A percentile compares a stretch with the other conserved stretches of the same genome.
Conservation (phyloP, 768 basidiomycete species). For the Leccinellum albellum region DNA sequence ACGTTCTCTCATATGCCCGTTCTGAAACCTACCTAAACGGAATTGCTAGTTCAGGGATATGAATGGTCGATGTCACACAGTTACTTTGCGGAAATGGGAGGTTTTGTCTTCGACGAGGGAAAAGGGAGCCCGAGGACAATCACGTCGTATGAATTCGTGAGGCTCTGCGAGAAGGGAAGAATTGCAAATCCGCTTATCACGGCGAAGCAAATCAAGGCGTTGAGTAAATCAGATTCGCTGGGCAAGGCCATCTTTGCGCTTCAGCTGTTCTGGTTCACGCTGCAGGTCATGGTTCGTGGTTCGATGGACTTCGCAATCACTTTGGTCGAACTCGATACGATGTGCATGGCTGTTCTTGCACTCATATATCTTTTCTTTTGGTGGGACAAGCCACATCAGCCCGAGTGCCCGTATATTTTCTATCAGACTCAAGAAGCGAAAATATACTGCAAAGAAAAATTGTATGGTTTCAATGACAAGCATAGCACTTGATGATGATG, state of each 20-base stretch:
- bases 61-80: slow-evolving; percentile 2
- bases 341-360: neutral
- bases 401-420: neutral
- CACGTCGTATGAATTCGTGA: neutral
- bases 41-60: neutral
- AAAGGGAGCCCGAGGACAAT: neutral
- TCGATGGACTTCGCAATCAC: neutral
- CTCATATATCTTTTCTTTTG: neutral
- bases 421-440: neutral
- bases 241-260: neutral
- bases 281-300: neutral
- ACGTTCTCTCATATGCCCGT: neutral
- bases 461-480: neutral
- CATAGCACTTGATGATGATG: neutral
- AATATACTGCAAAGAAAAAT: neutral
- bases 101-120: neutral
- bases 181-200: neutral
- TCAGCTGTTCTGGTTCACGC: neutral
- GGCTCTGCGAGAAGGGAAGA: neutral
- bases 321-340: slow-evolving; percentile 1
- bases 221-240: neutral
- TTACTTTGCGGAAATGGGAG: slow-evolving; percentile 1
- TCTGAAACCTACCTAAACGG: neutral
- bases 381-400: neutral
- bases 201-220: neutral